Evolutionary conservation across 345 rosid genomes (phyloP).

Genomic region (Citrus mangshanensis): DNA sequence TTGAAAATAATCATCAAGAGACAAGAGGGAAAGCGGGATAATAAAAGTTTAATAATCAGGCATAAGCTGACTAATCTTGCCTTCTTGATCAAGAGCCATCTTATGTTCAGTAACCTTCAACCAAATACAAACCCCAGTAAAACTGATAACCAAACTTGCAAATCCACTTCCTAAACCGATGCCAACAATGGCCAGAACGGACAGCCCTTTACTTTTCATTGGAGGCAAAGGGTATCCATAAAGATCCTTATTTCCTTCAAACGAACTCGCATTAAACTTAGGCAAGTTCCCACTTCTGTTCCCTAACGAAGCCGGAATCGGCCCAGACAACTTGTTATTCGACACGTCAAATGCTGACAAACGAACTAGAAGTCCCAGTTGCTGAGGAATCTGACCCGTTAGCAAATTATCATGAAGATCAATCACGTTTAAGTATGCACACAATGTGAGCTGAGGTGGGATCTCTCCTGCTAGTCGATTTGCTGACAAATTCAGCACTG

Average conservation of each 20-base stretch:
- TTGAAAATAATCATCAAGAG: constrained; percentile 6
- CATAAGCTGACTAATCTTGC: constrained; percentile 70
- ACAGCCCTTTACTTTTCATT: constrained; percentile 57
- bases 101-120: constrained; percentile 68
- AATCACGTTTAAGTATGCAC: constrained; percentile 86
- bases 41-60: constrained; percentile 49
- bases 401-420: constrained; percentile 78
- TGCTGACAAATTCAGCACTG: constrained; percentile 89
- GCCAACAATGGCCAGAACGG: constrained; percentile 85
- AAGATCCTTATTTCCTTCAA: constrained; percentile 72
- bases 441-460: constrained; percentile 68
- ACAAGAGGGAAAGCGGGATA: background rate
- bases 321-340: constrained; percentile 62
- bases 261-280: constrained; percentile 69
- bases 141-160: constrained; percentile 80
- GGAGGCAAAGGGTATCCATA: constrained; percentile 84
- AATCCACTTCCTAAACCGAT: constrained; percentile 94
- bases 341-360: constrained; percentile 83
- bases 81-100: constrained; percentile 60
- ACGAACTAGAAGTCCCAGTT: constrained; percentile 64
- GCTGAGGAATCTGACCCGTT: constrained; percentile 67
- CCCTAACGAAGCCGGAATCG: constrained; percentile 60
- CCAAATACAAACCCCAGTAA: constrained; percentile 89
- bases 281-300: constrained; percentile 64
- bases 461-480: constrained; percentile 70